These are phyloP conservation scores for Verticillium albo-atrum DNA, from an alignment of 2,329 filamentous ascomycete species.

Conservation along the genomic window DNA sequence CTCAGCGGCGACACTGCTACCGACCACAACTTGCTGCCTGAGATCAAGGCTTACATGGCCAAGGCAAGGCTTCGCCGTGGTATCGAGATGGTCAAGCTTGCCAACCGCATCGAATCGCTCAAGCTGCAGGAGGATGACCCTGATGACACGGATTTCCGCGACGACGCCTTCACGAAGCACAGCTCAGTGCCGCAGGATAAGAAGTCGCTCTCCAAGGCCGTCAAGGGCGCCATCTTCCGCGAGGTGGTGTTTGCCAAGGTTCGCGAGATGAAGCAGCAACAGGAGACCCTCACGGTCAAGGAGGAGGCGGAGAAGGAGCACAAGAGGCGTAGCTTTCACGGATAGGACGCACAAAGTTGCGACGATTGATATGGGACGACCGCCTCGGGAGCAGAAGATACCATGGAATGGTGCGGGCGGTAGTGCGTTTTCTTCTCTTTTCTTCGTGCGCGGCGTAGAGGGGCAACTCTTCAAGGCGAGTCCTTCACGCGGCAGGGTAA, in stretches of 20 bases:
- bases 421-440: neutral
- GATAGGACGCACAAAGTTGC: neutral
- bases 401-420: neutral
- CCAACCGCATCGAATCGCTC: slow-evolving; percentile 91
- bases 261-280: slow-evolving; percentile 82
- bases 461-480: too few relatives aligned
- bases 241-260: slow-evolving; percentile 95
- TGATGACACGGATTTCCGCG: slow-evolving; percentile 68
- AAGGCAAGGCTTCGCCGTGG: slow-evolving; percentile 87
- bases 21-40: slow-evolving; percentile 94
- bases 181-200: slow-evolving; percentile 18
- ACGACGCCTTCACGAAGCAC: slow-evolving; percentile 53
- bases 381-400: neutral
- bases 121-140: slow-evolving; percentile 86
- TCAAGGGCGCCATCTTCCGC: slow-evolving; percentile 75
- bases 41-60: slow-evolving; percentile 91
- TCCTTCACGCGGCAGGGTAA: neutral
- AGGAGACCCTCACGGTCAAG: slow-evolving; percentile 67
- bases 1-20: slow-evolving; percentile 86
- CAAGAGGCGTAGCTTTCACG: slow-evolving; percentile 28
- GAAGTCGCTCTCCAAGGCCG: slow-evolving; percentile 38
- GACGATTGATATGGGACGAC: neutral
- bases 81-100: slow-evolving; percentile 93
- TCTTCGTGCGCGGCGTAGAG: neutral
- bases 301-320: slow-evolving; percentile 50